Conservation (phyloP, 176 grass and related monocot species). For the Aegilops speltoides region DNA sequence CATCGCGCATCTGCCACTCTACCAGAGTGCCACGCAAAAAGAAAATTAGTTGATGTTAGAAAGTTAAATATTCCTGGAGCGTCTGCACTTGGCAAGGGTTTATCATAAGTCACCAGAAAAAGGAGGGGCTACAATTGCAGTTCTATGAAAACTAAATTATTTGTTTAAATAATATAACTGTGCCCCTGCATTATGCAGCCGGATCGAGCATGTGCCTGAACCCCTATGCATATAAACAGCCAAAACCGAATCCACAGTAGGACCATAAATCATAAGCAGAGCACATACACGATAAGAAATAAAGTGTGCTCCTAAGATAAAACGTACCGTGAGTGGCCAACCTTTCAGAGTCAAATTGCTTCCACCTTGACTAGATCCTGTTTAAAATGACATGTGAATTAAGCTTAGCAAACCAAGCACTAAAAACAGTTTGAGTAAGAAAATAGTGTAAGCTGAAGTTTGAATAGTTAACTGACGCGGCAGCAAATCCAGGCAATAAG, state of each 20-base stretch:
- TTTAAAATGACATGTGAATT: conserved; percentile 33
- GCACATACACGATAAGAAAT: conserved; percentile 1
- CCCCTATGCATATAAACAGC: neutral
- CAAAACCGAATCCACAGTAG: conserved; percentile 4
- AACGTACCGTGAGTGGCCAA: conserved; percentile 94
- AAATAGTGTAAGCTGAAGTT: conserved; percentile 5
- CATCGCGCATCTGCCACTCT: neutral
- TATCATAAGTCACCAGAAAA: neutral
- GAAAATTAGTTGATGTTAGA: neutral
- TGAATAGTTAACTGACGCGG: conserved; percentile 1
- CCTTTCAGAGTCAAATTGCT: conserved; percentile 99
- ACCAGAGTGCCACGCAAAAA: neutral
- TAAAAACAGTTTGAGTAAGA: conserved; percentile 5
- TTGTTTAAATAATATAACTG: neutral
- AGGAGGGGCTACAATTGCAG: neutral
- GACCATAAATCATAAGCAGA: neutral
- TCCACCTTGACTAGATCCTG: conserved; percentile 90
- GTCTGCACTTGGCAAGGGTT: neutral
- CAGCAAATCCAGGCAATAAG: conserved; percentile 8
- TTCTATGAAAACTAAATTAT: neutral
- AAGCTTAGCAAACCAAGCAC: neutral
- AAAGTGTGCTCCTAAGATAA: conserved; percentile 16
- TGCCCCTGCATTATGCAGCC: conserved; percentile 6
- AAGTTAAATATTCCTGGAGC: neutral
- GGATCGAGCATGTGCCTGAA: neutral